phyloP scores from a whole-genome alignment of 1,284 basidiomycete species.

The Puccinia polysora region DNA sequence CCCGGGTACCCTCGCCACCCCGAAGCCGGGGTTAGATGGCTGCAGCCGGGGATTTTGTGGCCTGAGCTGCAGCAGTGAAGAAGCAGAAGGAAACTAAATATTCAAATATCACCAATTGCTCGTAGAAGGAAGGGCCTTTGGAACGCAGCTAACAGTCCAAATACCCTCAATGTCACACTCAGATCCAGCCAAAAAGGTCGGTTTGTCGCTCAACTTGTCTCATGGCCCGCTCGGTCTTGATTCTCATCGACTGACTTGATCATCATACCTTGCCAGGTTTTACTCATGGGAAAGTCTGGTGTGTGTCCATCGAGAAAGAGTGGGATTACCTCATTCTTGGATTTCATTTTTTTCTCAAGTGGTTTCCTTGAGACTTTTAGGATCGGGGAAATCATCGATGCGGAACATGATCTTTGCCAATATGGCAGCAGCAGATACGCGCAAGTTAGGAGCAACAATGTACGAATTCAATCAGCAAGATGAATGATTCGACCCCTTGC shows the following conservation, averaged over 20 bases:
- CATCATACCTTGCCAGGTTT: background rate
- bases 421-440: constrained; percentile 39
- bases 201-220: background rate
- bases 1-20: too few relatives aligned
- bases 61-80: too few relatives aligned
- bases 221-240: background rate
- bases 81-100: too few relatives aligned
- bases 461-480: background rate
- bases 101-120: too few relatives aligned
- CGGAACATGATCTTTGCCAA: constrained; percentile 81
- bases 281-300: constrained; percentile 40
- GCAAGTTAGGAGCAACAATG: constrained; percentile 37
- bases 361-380: constrained; percentile 45
- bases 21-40: too few relatives aligned
- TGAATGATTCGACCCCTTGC: background rate
- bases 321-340: background rate
- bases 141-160: too few relatives aligned
- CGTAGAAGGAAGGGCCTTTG: too few relatives aligned
- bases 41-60: too few relatives aligned
- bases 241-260: background rate
- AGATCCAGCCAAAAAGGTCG: constrained; percentile 20
- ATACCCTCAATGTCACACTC: constrained; percentile 23
- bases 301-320: background rate
- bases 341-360: background rate
- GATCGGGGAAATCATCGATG: constrained; percentile 81